Evolutionary conservation across 2,329 filamentous ascomycete genomes (phyloP), one percentile per base, ranked within the genome.

Genomic region (Mariannaea elegans): DNA sequence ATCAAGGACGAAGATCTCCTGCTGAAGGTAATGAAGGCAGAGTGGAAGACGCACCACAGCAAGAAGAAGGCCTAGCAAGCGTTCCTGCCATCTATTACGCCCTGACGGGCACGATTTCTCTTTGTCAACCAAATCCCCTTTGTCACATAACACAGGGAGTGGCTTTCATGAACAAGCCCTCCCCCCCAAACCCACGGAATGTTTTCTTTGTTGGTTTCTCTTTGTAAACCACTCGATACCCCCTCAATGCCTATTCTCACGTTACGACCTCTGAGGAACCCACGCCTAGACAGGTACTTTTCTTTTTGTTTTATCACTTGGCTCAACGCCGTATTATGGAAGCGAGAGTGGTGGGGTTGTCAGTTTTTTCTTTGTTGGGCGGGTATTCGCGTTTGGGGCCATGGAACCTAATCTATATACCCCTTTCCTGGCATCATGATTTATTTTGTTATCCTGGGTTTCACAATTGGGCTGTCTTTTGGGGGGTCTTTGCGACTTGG

Each of bases 1-100:
- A 90, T 99, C 74, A 93, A 93, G 77, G 94, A 99, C 71, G 93
- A 97, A 72, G 93, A 98, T 74, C 78, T 97, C 58, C 83, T 99
- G 70, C 97, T 99, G 92, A 90, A 89, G 70, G 92, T 97, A 59
- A 89, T 93, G 23, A 90, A 90, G 72, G 88, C 92, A 13, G 94
- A 98, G 78, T 97, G 91, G 86, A 97, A 91, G 80, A 76, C 80
- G 48, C 83, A 86, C 64, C 79, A 83, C 65, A 76, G 75, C 70
- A 84, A 78, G 71, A 83, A 78, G 73, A 77, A 69, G 68, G 65
- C 67, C 23, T 77, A 77, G 73, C 68, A 64, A 62, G 71, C 66
- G 63, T 71, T 70, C 56, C 65, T 73, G 61, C 66, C 67, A 63
- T 63, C 44, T 38, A 59, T 41, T 53, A 53, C 56, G 52, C 41